Percentiles rank a stretch among this genome's conserved stretches.
Conservation (phyloP, 1,284 basidiomycete genomes). For the Pisolithus thermaeus region DNA sequence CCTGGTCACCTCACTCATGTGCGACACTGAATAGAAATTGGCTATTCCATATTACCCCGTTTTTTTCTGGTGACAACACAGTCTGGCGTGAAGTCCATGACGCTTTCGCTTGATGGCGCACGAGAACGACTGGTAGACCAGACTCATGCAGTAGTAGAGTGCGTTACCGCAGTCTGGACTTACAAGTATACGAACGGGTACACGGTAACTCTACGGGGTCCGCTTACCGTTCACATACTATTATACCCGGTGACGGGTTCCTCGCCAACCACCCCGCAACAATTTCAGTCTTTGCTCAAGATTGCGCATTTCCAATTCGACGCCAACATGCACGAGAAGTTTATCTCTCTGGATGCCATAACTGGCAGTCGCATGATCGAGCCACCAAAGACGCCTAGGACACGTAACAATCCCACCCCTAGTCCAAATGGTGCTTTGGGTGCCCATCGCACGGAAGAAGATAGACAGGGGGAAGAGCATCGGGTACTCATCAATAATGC, state of each 20-base stretch:
- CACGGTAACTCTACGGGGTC: slow-evolving; percentile 64
- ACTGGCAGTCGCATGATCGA: slow-evolving; percentile 39
- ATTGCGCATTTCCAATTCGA: slow-evolving; percentile 69
- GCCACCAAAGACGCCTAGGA: slow-evolving; percentile 34
- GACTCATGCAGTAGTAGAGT: slow-evolving; percentile 58
- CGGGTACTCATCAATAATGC: slow-evolving; percentile 51
- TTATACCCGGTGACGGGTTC: slow-evolving; percentile 29
- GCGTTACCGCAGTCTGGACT: slow-evolving; percentile 65
- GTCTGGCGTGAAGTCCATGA: slow-evolving; percentile 75
- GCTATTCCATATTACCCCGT: slow-evolving; percentile 68
- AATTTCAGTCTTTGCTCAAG: slow-evolving; percentile 36
- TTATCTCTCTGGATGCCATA: slow-evolving; percentile 56
- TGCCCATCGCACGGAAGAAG: slow-evolving; percentile 35
- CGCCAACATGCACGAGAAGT: slow-evolving; percentile 63
- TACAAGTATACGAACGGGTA: slow-evolving; percentile 73
- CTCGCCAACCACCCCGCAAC: slow-evolving; percentile 14
- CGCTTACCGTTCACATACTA: slow-evolving; percentile 56
- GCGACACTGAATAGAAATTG: slow-evolving; percentile 50
- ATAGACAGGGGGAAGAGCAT: slow-evolving; percentile 58
- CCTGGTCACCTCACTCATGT: not conserved
- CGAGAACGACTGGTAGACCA: slow-evolving; percentile 49
- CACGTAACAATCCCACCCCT: slow-evolving; percentile 36
- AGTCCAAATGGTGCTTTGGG: slow-evolving; percentile 28
- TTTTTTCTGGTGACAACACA: slow-evolving; percentile 77
- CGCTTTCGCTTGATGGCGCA: slow-evolving; percentile 63